Conservation (phyloP, 805 yeast species). For the Saturnispora zaruensis region DNA sequence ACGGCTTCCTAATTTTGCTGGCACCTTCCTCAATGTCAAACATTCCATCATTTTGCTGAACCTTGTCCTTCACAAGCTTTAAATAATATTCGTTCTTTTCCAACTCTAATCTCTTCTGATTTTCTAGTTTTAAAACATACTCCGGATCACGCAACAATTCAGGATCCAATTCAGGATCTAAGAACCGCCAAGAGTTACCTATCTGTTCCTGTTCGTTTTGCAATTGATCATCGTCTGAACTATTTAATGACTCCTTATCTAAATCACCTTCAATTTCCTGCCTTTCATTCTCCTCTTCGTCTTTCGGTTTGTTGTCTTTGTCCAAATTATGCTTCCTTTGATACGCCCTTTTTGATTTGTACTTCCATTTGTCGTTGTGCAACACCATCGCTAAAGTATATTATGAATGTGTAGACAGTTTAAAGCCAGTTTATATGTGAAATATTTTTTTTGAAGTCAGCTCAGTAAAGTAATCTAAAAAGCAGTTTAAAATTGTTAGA, state of each 20-base stretch:
- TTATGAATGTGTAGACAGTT: too few species aligned
- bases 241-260: background rate
- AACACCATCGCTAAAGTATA: constrained; percentile 33
- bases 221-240: constrained; percentile 11
- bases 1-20: background rate
- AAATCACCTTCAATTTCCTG: background rate
- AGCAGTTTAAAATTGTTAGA: background rate
- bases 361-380: constrained; percentile 47
- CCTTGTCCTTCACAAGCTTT: constrained; percentile 8
- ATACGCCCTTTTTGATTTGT: constrained; percentile 35
- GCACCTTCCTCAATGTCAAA: background rate
- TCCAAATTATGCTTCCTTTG: constrained; percentile 34
- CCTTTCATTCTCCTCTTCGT: background rate
- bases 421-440: too few species aligned
- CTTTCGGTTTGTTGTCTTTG: constrained; percentile 9
- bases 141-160: constrained; percentile 19
- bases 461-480: background rate
- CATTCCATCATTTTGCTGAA: constrained; percentile 3
- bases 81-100: constrained; percentile 7
- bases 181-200: constrained; percentile 26
- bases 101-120: constrained; percentile 5
- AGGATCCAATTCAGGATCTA: constrained; percentile 15
- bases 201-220: constrained; percentile 5
- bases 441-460: background rate
- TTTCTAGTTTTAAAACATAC: constrained; percentile 11